Conservation (phyloP, 768 basidiomycete species). For the Saitozyma podzolica region DNA sequence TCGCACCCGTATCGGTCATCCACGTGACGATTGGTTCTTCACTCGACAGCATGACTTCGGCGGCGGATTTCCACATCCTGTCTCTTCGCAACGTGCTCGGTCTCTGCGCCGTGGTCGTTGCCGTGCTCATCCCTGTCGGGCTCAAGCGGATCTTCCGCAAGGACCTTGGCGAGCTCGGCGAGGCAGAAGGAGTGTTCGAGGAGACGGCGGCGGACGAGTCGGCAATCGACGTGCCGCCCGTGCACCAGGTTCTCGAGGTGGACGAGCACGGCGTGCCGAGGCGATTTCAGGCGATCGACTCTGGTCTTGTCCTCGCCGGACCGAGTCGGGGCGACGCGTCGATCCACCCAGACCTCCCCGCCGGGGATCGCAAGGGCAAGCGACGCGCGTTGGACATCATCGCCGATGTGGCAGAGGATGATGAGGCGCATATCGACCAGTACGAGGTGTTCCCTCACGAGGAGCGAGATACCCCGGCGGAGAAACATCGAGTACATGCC, state of each 20-base stretch:
- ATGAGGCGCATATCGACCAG: conserved; percentile 12
- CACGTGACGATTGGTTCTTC: conserved; percentile 91
- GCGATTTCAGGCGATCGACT: conserved; percentile 43
- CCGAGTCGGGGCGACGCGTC: conserved; percentile 29
- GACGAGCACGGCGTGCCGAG: conserved; percentile 9
- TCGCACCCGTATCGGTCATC: conserved; percentile 86
- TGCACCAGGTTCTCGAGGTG: conserved; percentile 5
- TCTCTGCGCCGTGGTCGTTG: conserved; percentile 78
- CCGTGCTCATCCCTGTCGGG: conserved; percentile 91
- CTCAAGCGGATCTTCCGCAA: conserved; percentile 77
- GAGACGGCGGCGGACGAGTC: conserved; percentile 12
- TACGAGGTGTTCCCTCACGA: neutral
- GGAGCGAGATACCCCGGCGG: too few relatives aligned
- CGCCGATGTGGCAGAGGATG: conserved; percentile 31
- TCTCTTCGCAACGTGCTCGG: conserved; percentile 88
- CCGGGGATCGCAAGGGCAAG: conserved; percentile 28
- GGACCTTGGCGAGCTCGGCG: conserved; percentile 56
- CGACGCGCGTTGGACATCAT: conserved; percentile 36
- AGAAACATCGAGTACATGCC: too few relatives aligned
- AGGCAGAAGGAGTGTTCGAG: conserved; percentile 28
- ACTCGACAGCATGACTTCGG: conserved; percentile 90
- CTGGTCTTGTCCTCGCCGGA: conserved; percentile 36
- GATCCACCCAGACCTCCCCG: conserved; percentile 9
- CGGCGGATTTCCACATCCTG: conserved; percentile 89
- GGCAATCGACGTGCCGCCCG: conserved; percentile 26